Base-by-base conservation (phyloP, 352 stramenopile genomes). In the Phytophthora brassicae region DNA sequence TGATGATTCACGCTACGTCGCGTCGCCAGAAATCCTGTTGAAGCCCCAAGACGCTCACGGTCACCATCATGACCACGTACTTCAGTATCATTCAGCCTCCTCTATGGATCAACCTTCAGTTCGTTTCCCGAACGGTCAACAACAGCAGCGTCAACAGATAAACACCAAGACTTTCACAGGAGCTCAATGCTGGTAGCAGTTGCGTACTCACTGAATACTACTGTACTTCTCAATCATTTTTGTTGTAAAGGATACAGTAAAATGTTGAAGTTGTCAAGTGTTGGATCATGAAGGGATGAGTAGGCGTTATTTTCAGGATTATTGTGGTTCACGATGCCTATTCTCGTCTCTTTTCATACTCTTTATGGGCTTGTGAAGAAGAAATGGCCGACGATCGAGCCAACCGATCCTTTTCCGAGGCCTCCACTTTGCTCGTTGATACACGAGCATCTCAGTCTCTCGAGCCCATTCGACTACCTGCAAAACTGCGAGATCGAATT, bases 401-500 rank as follows among this genome's bases (percentile, higher is more conserved):
- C n/a, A 23, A 44, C 19, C 47, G 24, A 60, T 29, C 8, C 4
- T 60, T 48, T 16, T 53, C 26, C 8, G 62, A 67, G 42, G 20
- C 41, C 1, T 64, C 50, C 6, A 5, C 46, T 22, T 47, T 77
- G 11, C 23, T 78, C n/a, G 42, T 86, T 4, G 81, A 91, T 56
- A 86, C 73, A 36, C 81, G 81, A 14, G 50, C 59, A 14, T 88
- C 77, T 12, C 83, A 91, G 64, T 71, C 59, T 6, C 70, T 93
- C 7, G 78, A 87, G 26, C 81, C 78, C 2, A 67, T 91, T 20
- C 69, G 69, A 13, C 62, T 93, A 20, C 81, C 84, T 11, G 19
- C 52, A 14, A 91, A 88, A 63, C 69, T 93, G 7, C 76, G 75
- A 39, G 79, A 89, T 36, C 75, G 79, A 16, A 74, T 90, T 35